phyloP scores from a whole-genome alignment of 163 green algal species.

The Scenedesmus sp. region DNA sequence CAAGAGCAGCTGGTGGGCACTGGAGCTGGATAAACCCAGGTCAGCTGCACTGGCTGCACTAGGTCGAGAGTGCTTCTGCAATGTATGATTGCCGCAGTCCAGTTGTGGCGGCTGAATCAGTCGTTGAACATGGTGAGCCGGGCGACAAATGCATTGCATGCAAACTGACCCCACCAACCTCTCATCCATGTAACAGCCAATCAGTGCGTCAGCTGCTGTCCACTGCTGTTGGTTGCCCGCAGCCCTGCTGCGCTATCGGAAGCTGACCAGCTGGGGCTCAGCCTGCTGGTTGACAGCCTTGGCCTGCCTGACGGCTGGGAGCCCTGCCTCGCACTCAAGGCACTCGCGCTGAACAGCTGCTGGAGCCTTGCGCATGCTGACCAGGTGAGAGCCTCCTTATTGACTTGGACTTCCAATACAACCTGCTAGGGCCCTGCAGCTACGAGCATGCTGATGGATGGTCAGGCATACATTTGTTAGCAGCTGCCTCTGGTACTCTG shows the following conservation, averaged over 20 bases:
- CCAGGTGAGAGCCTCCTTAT: not conserved
- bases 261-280: conserved; percentile 6
- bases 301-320: conserved; percentile 11
- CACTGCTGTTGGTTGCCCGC: not conserved
- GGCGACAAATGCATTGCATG: no score
- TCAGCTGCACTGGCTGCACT: not conserved
- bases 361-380: conserved; percentile 29
- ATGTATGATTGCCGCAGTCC: not conserved
- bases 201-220: not conserved
- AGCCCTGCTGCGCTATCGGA: conserved; percentile 15
- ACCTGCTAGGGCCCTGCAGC: no score
- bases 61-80: not conserved
- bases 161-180: no score
- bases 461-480: no score
- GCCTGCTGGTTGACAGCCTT: conserved; percentile 19
- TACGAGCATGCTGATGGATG: no score
- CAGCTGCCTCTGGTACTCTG: no score
- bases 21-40: conserved; percentile 26
- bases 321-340: conserved; percentile 12
- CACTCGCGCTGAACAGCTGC: conserved; percentile 38
- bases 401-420: no score
- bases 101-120: no score
- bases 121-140: no score
- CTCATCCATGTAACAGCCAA: no score
- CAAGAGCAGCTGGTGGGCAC: conserved; percentile 32